Evolutionary conservation across 148 eudicot species (phyloP).

Genomic region (Diospyros kaki): DNA sequence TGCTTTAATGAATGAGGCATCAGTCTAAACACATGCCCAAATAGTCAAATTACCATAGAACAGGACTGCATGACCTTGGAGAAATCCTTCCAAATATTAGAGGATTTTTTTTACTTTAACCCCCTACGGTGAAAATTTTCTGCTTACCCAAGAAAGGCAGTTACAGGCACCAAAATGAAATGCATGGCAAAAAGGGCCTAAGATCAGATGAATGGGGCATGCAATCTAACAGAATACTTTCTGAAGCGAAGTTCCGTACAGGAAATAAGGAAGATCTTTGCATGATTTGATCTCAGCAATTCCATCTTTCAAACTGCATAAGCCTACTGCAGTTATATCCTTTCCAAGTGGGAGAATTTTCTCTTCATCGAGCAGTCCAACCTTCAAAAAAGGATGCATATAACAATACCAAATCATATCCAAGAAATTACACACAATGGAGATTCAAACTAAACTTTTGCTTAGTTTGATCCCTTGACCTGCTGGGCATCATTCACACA

Average conservation of each 20-base stretch:
- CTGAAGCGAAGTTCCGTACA: conserved; percentile 43
- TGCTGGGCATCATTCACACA: too few relatives aligned
- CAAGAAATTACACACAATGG: not conserved
- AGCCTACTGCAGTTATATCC: conserved; percentile 80
- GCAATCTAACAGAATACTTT: conserved; percentile 2
- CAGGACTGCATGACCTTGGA: not conserved
- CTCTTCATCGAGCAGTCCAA: conserved; percentile 78
- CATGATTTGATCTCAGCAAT: conserved; percentile 61
- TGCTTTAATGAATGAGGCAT: not conserved
- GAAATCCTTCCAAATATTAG: not conserved
- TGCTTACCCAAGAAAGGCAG: too few relatives aligned
- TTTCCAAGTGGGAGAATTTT: conserved; percentile 89
- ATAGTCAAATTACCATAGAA: not conserved
- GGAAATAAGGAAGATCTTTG: conserved; percentile 69
- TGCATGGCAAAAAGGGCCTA: not conserved
- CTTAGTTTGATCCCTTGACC: not conserved
- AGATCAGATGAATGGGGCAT: not conserved
- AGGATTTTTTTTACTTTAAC: too few relatives aligned
- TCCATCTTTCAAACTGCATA: conserved; percentile 56
- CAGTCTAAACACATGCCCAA: not conserved
- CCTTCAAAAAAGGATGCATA: conserved; percentile 36
- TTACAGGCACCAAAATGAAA: too few relatives aligned
- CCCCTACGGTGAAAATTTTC: too few relatives aligned
- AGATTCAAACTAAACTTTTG: not conserved
- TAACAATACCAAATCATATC: conserved; percentile 7